phyloP scores from a whole-genome alignment of 2,329 filamentous ascomycete genomes.

The Verticillium tricorpus region DNA sequence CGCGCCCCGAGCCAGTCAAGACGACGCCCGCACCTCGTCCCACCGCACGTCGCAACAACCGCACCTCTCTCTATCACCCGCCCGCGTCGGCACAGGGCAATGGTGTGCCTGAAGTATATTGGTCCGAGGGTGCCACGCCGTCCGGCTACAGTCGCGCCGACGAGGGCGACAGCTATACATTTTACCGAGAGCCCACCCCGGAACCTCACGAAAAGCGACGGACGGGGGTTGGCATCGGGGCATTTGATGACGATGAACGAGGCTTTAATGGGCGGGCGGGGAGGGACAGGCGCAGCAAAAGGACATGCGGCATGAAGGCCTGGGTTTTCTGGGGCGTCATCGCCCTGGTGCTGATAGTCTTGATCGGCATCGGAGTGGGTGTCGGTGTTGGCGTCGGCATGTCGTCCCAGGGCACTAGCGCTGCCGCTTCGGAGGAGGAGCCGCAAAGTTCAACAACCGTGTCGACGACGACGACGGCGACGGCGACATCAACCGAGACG shows the following conservation, averaged over 20 bases:
- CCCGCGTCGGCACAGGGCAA: neutral
- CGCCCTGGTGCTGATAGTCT: conserved; percentile 22
- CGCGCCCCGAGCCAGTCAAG: neutral
- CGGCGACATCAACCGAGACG: neutral
- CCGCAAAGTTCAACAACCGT: conserved; percentile 9
- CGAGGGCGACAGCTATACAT: conserved; percentile 24
- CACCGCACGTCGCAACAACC: neutral
- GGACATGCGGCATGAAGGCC: conserved; percentile 23
- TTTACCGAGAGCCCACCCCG: conserved; percentile 35
- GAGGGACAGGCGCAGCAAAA: conserved; percentile 3
- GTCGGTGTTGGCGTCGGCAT: conserved; percentile 32
- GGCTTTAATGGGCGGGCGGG: conserved; percentile 7
- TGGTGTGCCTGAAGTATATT: neutral
- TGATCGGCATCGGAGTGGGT: conserved; percentile 34
- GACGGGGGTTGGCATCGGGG: conserved; percentile 7
- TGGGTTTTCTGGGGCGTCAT: conserved; percentile 31
- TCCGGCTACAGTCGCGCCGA: conserved; percentile 9
- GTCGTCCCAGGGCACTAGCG: conserved; percentile 4
- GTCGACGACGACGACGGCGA: neutral
- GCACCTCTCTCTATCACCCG: conserved; percentile 2
- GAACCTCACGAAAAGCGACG: conserved; percentile 17
- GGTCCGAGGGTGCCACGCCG: conserved; percentile 2
- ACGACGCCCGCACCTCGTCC: neutral
- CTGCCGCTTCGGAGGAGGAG: conserved; percentile 2
- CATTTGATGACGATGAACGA: conserved; percentile 4